Evolutionary conservation across 2,329 filamentous ascomycete species (phyloP).

Genomic region (Pezizomycotina sp.): DNA sequence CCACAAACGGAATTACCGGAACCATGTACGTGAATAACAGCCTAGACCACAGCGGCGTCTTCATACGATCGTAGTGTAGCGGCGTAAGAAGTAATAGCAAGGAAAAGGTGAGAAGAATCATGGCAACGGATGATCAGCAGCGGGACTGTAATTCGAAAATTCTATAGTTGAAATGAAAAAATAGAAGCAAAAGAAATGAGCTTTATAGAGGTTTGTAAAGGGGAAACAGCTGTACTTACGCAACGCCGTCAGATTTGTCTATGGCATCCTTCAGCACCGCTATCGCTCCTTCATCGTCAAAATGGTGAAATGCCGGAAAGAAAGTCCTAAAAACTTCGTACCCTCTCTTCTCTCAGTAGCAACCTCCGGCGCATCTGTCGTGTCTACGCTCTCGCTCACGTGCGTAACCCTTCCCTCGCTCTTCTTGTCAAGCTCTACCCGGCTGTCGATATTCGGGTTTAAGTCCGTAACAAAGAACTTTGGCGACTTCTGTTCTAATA

Average conservation of each 20-base stretch:
- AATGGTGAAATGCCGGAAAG: constrained; percentile 63
- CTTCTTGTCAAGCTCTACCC: constrained; percentile 38
- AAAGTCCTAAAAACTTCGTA: constrained; percentile 51
- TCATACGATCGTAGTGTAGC: constrained; percentile 32
- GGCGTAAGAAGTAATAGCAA: constrained; percentile 39
- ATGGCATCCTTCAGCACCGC: constrained; percentile 48
- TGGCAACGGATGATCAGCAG: constrained; percentile 38
- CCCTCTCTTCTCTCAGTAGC: constrained; percentile 28
- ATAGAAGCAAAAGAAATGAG: not conserved
- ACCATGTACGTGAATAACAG: constrained; percentile 51
- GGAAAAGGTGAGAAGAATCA: constrained; percentile 38
- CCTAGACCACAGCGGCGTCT: constrained; percentile 27
- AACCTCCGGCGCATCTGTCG: constrained; percentile 39
- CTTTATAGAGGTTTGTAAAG: not conserved
- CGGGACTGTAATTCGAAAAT: constrained; percentile 64
- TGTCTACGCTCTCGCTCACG: constrained; percentile 46
- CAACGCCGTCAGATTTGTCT: constrained; percentile 48
- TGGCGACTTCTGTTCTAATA: constrained; percentile 28
- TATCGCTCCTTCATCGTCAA: constrained; percentile 45
- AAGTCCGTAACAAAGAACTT: constrained; percentile 50
- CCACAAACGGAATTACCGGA: constrained; percentile 49
- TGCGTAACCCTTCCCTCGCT: constrained; percentile 42
- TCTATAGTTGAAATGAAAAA: constrained; percentile 23
- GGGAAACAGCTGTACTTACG: constrained; percentile 27
- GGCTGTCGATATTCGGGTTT: constrained; percentile 45